Percentiles rank a stretch among this genome's conserved stretches.
Evolutionary conservation across 805 yeast species (phyloP).

Genomic region (Myxozyma vanderwaltii): DNA sequence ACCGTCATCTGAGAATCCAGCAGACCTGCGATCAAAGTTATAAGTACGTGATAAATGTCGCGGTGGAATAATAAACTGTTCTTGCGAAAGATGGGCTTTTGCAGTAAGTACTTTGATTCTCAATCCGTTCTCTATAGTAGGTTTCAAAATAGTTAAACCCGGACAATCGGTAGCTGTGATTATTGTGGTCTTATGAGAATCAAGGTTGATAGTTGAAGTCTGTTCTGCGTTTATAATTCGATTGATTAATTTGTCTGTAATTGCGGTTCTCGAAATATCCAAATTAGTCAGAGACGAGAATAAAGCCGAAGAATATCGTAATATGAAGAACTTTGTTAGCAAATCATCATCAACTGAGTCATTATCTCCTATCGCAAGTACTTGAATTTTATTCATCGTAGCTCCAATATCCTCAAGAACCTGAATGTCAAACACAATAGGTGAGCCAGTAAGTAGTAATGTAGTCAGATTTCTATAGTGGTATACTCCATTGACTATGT

Average conservation of each 20-base stretch:
- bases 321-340: neutral
- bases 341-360: neutral
- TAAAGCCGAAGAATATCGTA: neutral
- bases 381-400: too few species aligned
- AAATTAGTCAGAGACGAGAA: neutral
- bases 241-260: neutral
- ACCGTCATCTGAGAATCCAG: slow-evolving; percentile 1
- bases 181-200: too few species aligned
- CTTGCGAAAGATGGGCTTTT: neutral
- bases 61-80: neutral
- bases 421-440: too few species aligned
- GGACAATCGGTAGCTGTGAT: too few species aligned
- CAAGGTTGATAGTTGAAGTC: too few species aligned
- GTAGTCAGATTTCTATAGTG: too few species aligned
- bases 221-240: neutral
- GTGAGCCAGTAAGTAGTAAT: too few species aligned
- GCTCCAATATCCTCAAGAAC: too few species aligned
- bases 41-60: slow-evolving; percentile 1
- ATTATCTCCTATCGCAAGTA: slow-evolving; percentile 3
- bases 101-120: neutral
- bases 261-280: neutral
- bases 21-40: slow-evolving; percentile 15
- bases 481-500: too few species aligned
- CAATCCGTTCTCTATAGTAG: neutral
- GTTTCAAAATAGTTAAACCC: too few species aligned